These are phyloP conservation scores for Chaetomium sp. DNA, from an alignment of 2,329 filamentous ascomycete species.

Conservation along the genomic window DNA sequence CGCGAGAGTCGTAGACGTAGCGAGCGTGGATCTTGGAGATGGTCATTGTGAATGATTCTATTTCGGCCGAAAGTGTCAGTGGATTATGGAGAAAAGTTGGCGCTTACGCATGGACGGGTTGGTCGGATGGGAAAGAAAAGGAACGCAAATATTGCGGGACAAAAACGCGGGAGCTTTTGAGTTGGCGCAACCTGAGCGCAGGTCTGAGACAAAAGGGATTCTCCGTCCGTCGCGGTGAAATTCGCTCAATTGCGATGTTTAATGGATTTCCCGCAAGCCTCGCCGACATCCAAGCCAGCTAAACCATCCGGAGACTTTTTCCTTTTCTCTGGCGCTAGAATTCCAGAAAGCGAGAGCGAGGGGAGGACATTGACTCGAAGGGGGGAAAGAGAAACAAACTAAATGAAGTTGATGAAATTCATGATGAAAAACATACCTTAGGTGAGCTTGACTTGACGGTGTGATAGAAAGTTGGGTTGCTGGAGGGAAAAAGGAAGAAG, in stretches of 20 bases:
- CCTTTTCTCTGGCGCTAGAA: too few relatives aligned
- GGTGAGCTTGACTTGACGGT: conserved; percentile 11
- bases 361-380: background rate
- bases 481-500: background rate
- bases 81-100: background rate
- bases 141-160: background rate
- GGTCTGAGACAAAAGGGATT: background rate
- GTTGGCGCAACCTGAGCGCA: background rate
- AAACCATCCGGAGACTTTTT: too few relatives aligned
- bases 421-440: conserved; percentile 12
- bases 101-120: background rate
- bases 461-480: conserved; percentile 5
- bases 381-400: background rate
- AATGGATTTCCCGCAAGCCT: conserved; percentile 17
- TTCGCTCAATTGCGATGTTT: conserved; percentile 18
- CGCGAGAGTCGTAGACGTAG: conserved; percentile 96
- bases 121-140: background rate
- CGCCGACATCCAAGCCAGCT: conserved; percentile 5
- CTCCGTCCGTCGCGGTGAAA: conserved; percentile 9
- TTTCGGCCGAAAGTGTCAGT: background rate
- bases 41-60: conserved; percentile 59
- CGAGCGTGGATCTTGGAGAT: conserved; percentile 87
- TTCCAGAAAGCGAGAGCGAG: background rate
- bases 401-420: background rate
- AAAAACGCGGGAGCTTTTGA: background rate